Base-by-base conservation (phyloP, 768 basidiomycete genomes). In the Termitomyces sp. region DNA sequence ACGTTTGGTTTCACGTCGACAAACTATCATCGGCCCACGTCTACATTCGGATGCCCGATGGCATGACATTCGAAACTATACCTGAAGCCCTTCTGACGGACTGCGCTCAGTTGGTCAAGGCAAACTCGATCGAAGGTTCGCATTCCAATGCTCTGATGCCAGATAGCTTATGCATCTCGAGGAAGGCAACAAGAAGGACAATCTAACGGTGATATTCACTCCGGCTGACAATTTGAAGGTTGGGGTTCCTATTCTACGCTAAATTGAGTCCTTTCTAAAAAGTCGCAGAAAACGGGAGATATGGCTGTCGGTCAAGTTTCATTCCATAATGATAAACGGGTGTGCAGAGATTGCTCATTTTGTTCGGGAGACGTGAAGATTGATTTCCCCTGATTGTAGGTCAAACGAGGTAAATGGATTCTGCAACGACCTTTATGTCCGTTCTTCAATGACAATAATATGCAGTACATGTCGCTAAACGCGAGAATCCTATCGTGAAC, bases 261-360 rank as follows among this genome's bases (percentile, higher is more conserved):
- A 46, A n/a, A 13, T 42, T 48, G 37, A 36, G 20, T 33, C 36
- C 7, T 41, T 15, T 20, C 50, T 53, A 16, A 41, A 34, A 51
- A 2, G 20, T 46, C 16, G 10, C 66, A 95, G 92, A 99, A 99
- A 92, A 88, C 90, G 7, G 96, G 96, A 3, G 94, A 96, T 68
- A 98, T 97, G 94, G 94, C 92, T 3, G 87, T 96, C 3, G 97
- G 97, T 0, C 90, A 94, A 66, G 97, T 99, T 0, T 90, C 93
- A 0, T 98, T 99, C 70, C 91, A 98, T 63, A 90, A 78, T 56
- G 93, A 97, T 66, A 94, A 96, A 68, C 80, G 79, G 73, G 93
- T 93, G 61, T 39, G 79, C 62, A 34, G 16, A 31, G 3, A 20
- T 26, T 15, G 45, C 45, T 18, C 41, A 31, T 12, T 18, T n/a